Evolutionary conservation across 352 stramenopile genomes (phyloP).

Genomic region (Phytopythium chamaehyphon): DNA sequence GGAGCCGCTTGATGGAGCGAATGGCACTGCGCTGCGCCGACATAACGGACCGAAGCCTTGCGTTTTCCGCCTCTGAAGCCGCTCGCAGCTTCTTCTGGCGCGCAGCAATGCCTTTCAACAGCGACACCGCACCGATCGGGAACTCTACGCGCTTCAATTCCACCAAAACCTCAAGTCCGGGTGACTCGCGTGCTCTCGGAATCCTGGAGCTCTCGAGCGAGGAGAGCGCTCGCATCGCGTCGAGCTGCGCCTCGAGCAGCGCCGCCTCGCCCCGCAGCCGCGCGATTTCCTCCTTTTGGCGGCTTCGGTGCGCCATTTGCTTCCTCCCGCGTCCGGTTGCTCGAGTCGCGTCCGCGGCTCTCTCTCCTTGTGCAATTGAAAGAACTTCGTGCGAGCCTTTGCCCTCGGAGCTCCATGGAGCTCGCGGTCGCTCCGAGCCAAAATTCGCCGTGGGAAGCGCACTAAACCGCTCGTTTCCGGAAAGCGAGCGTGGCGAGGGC

Average conservation of each 20-base stretch:
- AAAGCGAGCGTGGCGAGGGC: background rate
- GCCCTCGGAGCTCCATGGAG: too few species aligned
- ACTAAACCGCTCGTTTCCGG: too few species aligned
- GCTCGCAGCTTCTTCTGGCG: constrained; percentile 15
- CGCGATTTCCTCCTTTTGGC: constrained; percentile 27
- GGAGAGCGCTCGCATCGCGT: constrained; percentile 7
- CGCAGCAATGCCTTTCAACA: constrained; percentile 20
- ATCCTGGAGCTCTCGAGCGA: background rate
- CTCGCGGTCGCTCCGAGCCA: too few species aligned
- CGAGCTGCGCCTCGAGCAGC: constrained; percentile 20
- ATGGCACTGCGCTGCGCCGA: constrained; percentile 1
- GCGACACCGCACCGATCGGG: background rate
- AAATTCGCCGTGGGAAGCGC: too few species aligned
- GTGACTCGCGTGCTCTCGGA: background rate
- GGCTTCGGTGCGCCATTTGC: background rate
- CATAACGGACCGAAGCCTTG: constrained; percentile 1
- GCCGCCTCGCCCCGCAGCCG: constrained; percentile 16
- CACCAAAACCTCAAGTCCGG: too few species aligned
- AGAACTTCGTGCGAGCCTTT: too few species aligned
- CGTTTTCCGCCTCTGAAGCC: constrained; percentile 10
- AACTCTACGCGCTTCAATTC: too few species aligned
- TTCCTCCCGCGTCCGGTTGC: background rate
- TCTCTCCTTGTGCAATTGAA: too few species aligned
- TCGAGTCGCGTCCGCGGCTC: too few species aligned
- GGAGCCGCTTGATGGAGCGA: constrained; percentile 3